phyloP scores from a whole-genome alignment of 2,329 filamentous ascomycete species.

The Rhynchosporium agropyri region DNA sequence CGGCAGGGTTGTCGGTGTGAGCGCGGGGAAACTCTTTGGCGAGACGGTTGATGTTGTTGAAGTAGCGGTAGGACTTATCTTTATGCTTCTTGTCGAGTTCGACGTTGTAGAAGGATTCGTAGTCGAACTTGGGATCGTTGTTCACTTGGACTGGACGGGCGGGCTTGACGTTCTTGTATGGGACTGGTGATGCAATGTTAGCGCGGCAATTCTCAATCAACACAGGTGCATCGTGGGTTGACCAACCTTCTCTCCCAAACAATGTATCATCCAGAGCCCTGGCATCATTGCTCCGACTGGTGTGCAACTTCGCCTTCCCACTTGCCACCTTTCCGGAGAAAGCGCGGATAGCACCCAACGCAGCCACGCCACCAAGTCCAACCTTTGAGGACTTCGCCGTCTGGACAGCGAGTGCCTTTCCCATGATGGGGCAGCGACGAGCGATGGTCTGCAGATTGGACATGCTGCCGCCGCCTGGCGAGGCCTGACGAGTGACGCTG shows the following conservation, averaged over 20 bases:
- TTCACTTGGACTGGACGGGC: constrained; percentile 26
- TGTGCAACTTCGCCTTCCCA: constrained; percentile 78
- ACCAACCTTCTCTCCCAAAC: constrained; percentile 55
- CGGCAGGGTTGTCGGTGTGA: constrained; percentile 81
- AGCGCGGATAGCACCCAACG: constrained; percentile 54
- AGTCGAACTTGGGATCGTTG: constrained; percentile 72
- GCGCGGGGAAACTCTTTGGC: constrained; percentile 95
- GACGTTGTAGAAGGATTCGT: constrained; percentile 82
- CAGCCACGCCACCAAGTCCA: constrained; percentile 46
- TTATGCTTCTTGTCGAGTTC: constrained; percentile 99
- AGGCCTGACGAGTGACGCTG: constrained; percentile 55
- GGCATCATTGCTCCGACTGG: constrained; percentile 75
- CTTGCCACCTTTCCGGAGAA: constrained; percentile 55
- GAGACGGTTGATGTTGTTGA: constrained; percentile 99
- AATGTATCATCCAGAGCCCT: constrained; percentile 67
- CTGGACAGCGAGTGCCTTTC: constrained; percentile 92
- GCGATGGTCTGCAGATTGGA: constrained; percentile 95
- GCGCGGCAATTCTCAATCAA: constrained; percentile 22
- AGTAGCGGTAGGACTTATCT: constrained; percentile 99
- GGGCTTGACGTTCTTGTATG: constrained; percentile 34
- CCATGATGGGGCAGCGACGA: constrained; percentile 97
- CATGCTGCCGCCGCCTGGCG: constrained; percentile 87
- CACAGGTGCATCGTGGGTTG: not conserved
- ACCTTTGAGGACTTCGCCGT: constrained; percentile 56
- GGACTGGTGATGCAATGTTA: constrained; percentile 33